Evolutionary conservation across 192 early-diverging fungal species (phyloP), one percentile per base, ranked within the genome.

Genomic region (Linnemannia exigua): DNA sequence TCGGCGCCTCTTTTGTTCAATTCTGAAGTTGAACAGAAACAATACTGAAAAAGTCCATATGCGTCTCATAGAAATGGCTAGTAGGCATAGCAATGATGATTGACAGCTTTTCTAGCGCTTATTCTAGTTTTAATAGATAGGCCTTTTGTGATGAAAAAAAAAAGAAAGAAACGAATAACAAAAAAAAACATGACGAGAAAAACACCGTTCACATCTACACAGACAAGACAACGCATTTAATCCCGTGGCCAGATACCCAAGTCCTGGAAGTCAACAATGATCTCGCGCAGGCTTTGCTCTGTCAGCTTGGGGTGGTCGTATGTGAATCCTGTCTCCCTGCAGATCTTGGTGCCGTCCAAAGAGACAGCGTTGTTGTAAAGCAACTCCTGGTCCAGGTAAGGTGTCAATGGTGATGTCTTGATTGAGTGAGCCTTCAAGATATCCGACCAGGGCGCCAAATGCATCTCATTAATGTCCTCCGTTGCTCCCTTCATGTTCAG

Each of bases 401-500:
- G 98, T 36, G 96, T 97, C 69, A 99, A 85, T 20, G 97, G 96
- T 28, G 97, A 97, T 76, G 94, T 94, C 41, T 88, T 88, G 41
- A 97, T 93, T 7, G 90, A 91, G 51, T 91, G 89, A n/a, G 87
- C 87, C 36, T 94, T 92, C 80, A 97, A 90, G 31, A 99, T 87
- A 28, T 95, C 93, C 54, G 96, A 94, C 98, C 98, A 99, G 22
- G 98, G 98, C 41, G 94, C 94, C 72, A 99, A 88, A 72, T 98
- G 95, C 87, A 95, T 96, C 78, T 98, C 97, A 75, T 99, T 99
- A 76, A 96, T 95, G 28, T 98, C 97, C 77, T 99, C 97, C 6
- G 95, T 95, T 22, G 97, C 93, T 17, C 93, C 93, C 63, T 94
- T 92, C 67, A 97, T 90, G 80, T 97, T 95, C n/a, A 97, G 88